A percentile compares a stretch with the other conserved stretches of the same genome.
These are phyloP conservation scores for Skeletonema tropicum DNA, from an alignment of 108 stramenopile genomes.

Conservation along the genomic window DNA sequence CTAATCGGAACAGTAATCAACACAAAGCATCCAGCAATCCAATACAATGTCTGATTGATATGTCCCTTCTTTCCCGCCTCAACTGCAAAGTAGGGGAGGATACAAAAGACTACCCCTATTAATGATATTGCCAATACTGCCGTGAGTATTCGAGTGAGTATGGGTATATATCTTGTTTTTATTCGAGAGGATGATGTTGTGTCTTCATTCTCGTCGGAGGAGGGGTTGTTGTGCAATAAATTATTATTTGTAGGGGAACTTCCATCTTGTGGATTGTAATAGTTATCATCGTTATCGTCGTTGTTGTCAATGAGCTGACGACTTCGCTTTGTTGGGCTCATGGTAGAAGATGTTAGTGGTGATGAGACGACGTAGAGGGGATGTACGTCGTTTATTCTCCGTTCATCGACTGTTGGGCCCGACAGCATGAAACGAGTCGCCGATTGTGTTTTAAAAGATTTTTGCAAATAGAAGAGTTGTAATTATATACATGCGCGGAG, in stretches of 20 bases:
- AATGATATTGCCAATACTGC: constrained; percentile 30
- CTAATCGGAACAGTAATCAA: constrained; percentile 44
- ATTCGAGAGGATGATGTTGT: not conserved
- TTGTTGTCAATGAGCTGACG: not conserved
- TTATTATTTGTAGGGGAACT: not conserved
- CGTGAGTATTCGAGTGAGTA: constrained; percentile 23
- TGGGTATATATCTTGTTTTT: not conserved
- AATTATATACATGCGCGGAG: no score
- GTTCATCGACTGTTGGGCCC: not conserved
- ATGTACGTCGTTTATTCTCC: not conserved
- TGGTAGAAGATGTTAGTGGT: not conserved
- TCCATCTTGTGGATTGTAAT: not conserved
- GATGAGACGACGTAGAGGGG: not conserved
- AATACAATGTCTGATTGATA: constrained; percentile 33
- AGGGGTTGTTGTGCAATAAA: not conserved
- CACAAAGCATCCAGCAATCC: constrained; percentile 37
- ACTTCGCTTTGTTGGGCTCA: not conserved
- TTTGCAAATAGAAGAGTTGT: no score
- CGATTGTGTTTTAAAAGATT: not conserved
- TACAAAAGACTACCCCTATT: constrained; percentile 20
- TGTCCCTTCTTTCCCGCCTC: constrained; percentile 25
- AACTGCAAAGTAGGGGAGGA: constrained; percentile 34
- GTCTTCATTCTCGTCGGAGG: not conserved
- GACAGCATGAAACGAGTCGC: no score
- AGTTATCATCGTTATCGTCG: not conserved